These are phyloP conservation scores for Annulohypoxylon stygium DNA, from an alignment of 495 filamentous ascomycete genomes.

Conservation along the genomic window DNA sequence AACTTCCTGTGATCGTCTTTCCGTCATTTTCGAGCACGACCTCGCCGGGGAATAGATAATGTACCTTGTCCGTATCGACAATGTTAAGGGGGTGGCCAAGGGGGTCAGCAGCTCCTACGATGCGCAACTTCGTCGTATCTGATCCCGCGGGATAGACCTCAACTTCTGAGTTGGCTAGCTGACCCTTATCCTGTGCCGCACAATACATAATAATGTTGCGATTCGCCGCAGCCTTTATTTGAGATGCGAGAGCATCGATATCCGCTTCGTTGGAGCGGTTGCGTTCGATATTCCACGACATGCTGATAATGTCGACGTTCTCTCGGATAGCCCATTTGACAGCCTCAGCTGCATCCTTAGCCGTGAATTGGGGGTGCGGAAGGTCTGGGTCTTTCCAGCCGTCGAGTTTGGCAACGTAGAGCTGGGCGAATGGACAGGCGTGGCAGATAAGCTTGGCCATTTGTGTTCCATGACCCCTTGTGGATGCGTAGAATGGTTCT, in stretches of 20 bases:
- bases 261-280: conserved; percentile 23
- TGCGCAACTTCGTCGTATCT: conserved; percentile 22
- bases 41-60: conserved; percentile 49
- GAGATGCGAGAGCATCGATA: conserved; percentile 21
- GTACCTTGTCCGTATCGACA: conserved; percentile 29
- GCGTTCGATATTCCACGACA: conserved; percentile 51
- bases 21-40: conserved; percentile 27
- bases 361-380: conserved; percentile 43
- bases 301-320: conserved; percentile 51
- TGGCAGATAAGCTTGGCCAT: conserved; percentile 57
- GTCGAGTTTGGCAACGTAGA: conserved; percentile 55
- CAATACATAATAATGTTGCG: conserved; percentile 35
- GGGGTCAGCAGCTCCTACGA: conserved; percentile 27
- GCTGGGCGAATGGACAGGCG: conserved; percentile 52
- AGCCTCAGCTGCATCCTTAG: conserved; percentile 51
- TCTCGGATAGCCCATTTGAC: conserved; percentile 46
- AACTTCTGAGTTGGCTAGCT: conserved; percentile 13
- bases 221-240: conserved; percentile 24
- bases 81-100: conserved; percentile 29
- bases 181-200: conserved; percentile 24
- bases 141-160: conserved; percentile 25
- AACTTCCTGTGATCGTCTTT: conserved; percentile 36
- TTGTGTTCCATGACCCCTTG: conserved; percentile 55
- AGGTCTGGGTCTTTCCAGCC: conserved; percentile 43
- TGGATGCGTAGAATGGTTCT: conserved; percentile 52